Conservation (phyloP, 768 basidiomycete genomes). For the Leccinellum albellum region DNA sequence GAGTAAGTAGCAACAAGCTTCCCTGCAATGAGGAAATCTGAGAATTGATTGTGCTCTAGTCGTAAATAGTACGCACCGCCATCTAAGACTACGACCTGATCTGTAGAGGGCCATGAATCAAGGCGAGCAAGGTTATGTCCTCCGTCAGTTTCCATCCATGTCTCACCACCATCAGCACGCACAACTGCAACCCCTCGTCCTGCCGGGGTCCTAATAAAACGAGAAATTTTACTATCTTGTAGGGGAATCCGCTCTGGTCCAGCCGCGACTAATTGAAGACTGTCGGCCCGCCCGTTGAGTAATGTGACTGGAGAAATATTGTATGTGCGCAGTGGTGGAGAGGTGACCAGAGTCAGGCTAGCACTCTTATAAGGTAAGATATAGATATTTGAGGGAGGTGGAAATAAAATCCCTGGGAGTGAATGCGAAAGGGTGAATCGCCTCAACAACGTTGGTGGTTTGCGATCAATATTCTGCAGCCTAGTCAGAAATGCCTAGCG, state of each 20-base stretch:
- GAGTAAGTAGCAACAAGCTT: conserved; percentile 57
- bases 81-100: conserved; percentile 68
- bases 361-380: conserved; percentile 46
- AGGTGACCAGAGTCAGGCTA: conserved; percentile 57
- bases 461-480: conserved; percentile 78
- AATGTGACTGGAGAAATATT: conserved; percentile 56
- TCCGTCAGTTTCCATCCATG: conserved; percentile 52
- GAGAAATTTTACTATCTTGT: conserved; percentile 52
- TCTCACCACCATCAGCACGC: conserved; percentile 57
- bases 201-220: conserved; percentile 75
- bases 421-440: conserved; percentile 73
- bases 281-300: conserved; percentile 56
- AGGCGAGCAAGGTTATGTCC: conserved; percentile 48
- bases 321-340: conserved; percentile 62
- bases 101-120: conserved; percentile 52
- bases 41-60: not conserved
- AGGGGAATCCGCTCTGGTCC: conserved; percentile 37
- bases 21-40: conserved; percentile 36
- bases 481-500: conserved; percentile 3
- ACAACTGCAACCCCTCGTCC: conserved; percentile 71
- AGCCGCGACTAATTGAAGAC: conserved; percentile 43
- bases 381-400: conserved; percentile 49
- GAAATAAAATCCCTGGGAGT: conserved; percentile 44
- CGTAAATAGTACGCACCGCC: conserved; percentile 42
- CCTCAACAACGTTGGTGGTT: conserved; percentile 78